Base-by-base conservation (phyloP, 257 asterid species). In the Solanum neorickii region DNA sequence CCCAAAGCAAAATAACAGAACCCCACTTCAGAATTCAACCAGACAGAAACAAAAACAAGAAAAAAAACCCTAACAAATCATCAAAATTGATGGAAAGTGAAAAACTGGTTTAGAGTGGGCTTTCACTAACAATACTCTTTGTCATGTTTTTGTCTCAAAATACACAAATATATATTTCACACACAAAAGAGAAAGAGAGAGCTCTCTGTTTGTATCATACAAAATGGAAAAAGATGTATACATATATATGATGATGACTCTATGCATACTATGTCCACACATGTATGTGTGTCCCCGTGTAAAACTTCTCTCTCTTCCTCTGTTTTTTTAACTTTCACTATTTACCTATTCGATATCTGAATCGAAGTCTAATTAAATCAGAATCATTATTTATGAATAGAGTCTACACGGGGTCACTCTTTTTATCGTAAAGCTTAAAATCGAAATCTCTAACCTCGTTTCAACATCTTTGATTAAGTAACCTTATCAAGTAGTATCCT, bases 61-160 rank as follows among this genome's bases (percentile, higher is more conserved):
- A 47, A 47, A 5, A 47, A 77, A 78, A 73, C 73, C 82, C 87
- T 44, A 68, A 62, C 56, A 87, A 72, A 41, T 14, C 72, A 70
- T 69, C 83, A 82, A 56, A 47, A 85, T 56, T 65, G 35, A 25
- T 49, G 87, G 77, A 88, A 82, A 60, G 86, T 47, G 83, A 42
- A 59, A 39, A 85, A 59, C 49, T 68, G 25, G 76, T 75, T 35
- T n/a, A 88, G 77, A 37, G 74, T 84, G 37, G 18, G n/a, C 72
- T 90, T 88, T 88, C 82, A 60, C 89, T 87, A 78, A 80, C 9
- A 78, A 84, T 86, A 82, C 88, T 74, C 87, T 80, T 88, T 90
- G 92, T 90, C 92, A 90, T 90, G 86, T 88, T 88, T 88, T 83
- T 90, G 92, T 90, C 91, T 87, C 88, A 88, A 87, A 69, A 86